Base-by-base conservation (phyloP, 2,329 filamentous ascomycete genomes). In the Aspergillus tanneri region DNA sequence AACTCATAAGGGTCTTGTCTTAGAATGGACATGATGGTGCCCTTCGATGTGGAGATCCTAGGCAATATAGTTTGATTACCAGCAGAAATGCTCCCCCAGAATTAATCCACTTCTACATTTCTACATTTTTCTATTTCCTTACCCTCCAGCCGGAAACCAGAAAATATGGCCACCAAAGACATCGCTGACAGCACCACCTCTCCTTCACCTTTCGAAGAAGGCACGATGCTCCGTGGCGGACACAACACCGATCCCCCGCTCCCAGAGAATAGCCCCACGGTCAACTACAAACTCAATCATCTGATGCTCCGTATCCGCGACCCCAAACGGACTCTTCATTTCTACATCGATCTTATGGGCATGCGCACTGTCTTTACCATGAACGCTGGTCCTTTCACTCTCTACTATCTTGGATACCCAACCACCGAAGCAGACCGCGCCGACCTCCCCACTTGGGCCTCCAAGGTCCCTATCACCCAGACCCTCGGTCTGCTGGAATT, bases 351-450 rank as follows among this genome's bases (percentile, higher is more conserved):
- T 27, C 60, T 70, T 7, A 63, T 72, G 55, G 68, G 68, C 44
- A 71, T 72, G 68, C 66, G 68, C 8, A 61, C 68, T 4, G 56
- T 72, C 19, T 72, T 70, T 49, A 68, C 60, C 18, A 65, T 71
- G 61, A 71, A 72, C 42, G 58, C 64, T 25, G 67, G 69, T 6
- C 68, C 67, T 6, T 70, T 68, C 53, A 71, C 68, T 6, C 65
- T 72, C 43, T 72, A 72, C 53, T 72, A 71, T 46, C 64, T 72
- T 5, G 68, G 67, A 5, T 66, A 71, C 34, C 68, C 69, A 3
- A 60, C 63, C 10, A 61, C 63, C 11, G 46, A 56, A 10, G 58
- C 56, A n/a, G 46, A 65, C 36, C 54, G 53, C 24, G 59, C 57
- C 1, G 59, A 68, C 28, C 53, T 67, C 5, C 32, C 47, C 5